Conservation (phyloP, 2,329 filamentous ascomycete genomes). For the Diaporthe ilicicola region DNA sequence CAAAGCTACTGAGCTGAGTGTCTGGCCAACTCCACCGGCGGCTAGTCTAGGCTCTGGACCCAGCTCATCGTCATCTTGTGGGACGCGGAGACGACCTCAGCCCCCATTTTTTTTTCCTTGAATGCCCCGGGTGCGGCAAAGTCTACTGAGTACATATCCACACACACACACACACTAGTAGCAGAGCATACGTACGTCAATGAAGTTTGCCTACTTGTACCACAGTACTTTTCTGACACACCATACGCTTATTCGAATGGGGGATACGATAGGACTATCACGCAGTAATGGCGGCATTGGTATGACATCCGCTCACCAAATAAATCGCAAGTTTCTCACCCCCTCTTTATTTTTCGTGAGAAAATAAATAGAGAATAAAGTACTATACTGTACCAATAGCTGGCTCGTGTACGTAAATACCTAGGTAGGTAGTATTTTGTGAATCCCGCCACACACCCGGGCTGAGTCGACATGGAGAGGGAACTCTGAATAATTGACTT, state of each 20-base stretch:
- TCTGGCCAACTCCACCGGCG: not conserved
- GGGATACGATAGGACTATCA: not conserved
- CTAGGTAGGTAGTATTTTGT: not conserved
- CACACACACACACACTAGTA: not conserved
- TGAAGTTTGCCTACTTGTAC: not conserved
- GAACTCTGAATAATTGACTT: not conserved
- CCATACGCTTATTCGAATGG: not conserved
- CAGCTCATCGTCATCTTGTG: constrained; percentile 19
- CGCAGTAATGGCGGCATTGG: not conserved
- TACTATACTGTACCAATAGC: not conserved
- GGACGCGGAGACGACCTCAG: constrained; percentile 6
- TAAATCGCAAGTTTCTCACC: not conserved
- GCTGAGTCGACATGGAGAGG: not conserved
- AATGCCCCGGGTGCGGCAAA: not conserved
- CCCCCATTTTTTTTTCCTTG: not conserved
- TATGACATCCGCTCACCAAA: not conserved
- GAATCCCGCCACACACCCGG: not conserved
- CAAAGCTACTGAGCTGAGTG: not conserved
- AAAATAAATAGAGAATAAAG: not conserved
- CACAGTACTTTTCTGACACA: not conserved
- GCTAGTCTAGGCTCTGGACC: constrained; percentile 3
- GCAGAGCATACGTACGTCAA: not conserved
- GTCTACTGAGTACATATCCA: not conserved
- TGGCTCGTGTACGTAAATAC: constrained; percentile 16
- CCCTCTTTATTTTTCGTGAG: too few relatives aligned